Evolutionary conservation across 306 rosid genomes (phyloP).

Genomic region (Lotus japonicus): DNA sequence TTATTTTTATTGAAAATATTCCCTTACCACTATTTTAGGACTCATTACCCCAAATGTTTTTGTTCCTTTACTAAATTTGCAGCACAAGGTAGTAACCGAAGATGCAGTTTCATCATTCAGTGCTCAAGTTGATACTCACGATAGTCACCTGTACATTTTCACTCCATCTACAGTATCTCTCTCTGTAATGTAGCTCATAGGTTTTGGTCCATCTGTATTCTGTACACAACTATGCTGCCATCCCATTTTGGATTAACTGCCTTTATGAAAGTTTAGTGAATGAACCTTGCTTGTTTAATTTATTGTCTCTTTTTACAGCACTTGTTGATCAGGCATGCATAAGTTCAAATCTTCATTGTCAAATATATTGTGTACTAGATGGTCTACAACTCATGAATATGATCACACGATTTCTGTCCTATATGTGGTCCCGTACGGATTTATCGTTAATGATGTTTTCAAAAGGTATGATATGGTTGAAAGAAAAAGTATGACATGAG

Average conservation of each 20-base stretch:
- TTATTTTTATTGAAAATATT: background rate
- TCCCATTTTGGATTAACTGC: background rate
- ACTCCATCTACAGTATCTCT: conserved; percentile 37
- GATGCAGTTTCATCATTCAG: conserved; percentile 61
- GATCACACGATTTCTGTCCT: conserved; percentile 3
- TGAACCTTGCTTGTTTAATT: background rate
- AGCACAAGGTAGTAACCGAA: conserved; percentile 52
- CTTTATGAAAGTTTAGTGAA: background rate
- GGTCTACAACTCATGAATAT: conserved; percentile 5
- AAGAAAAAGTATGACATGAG: background rate
- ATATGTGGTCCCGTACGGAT: background rate
- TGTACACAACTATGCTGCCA: background rate
- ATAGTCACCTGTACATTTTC: conserved; percentile 46
- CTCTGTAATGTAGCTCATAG: conserved; percentile 26
- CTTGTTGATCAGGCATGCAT: background rate
- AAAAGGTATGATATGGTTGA: background rate
- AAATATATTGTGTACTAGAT: background rate
- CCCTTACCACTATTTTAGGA: background rate
- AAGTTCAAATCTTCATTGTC: background rate
- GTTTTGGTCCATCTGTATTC: background rate
- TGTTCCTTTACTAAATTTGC: conserved; percentile 24
- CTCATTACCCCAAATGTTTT: conserved; percentile 11
- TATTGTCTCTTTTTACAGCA: background rate
- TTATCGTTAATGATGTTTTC: conserved; percentile 7
- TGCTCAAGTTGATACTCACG: conserved; percentile 60